Percentiles rank a stretch among this genome's conserved stretches.
phyloP scores from a whole-genome alignment of 2,329 filamentous ascomycete genomes.

The Aspergillus sp. region DNA sequence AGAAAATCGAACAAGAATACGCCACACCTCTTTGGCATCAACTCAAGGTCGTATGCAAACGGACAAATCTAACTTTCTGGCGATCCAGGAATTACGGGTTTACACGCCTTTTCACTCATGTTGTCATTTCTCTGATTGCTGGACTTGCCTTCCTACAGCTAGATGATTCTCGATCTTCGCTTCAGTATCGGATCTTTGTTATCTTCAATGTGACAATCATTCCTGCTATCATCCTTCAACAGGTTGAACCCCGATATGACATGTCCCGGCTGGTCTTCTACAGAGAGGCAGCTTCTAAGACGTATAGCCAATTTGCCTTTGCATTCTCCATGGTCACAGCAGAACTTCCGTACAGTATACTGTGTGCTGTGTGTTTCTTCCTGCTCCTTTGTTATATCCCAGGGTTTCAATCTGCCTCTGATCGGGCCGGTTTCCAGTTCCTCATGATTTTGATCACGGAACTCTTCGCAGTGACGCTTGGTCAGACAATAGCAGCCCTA shows the following conservation, averaged over 20 bases:
- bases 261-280: slow-evolving; percentile 77
- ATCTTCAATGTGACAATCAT: slow-evolving; percentile 84
- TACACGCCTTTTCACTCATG: slow-evolving; percentile 79
- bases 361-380: slow-evolving; percentile 79
- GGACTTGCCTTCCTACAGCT: slow-evolving; percentile 77
- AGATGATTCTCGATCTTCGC: slow-evolving; percentile 66
- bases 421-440: slow-evolving; percentile 79
- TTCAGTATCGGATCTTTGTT: slow-evolving; percentile 84
- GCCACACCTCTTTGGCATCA: slow-evolving; percentile 77
- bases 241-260: slow-evolving; percentile 81
- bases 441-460: slow-evolving; percentile 79
- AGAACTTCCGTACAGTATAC: slow-evolving; percentile 76
- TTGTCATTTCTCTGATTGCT: slow-evolving; percentile 71
- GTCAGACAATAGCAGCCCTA: slow-evolving; percentile 69
- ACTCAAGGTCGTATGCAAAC: slow-evolving; percentile 66
- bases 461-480: slow-evolving; percentile 76
- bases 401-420: slow-evolving; percentile 59
- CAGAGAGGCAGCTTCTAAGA: slow-evolving; percentile 79
- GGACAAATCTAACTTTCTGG: slow-evolving; percentile 78
- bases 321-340: slow-evolving; percentile 72
- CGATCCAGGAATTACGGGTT: slow-evolving; percentile 84
- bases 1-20: slow-evolving; percentile 65
- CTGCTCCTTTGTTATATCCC: slow-evolving; percentile 81
- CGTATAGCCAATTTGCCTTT: slow-evolving; percentile 78
- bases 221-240: slow-evolving; percentile 74